Evolutionary conservation across 805 yeast genomes (phyloP).

Genomic region (Tanozyma kutaoensis): DNA sequence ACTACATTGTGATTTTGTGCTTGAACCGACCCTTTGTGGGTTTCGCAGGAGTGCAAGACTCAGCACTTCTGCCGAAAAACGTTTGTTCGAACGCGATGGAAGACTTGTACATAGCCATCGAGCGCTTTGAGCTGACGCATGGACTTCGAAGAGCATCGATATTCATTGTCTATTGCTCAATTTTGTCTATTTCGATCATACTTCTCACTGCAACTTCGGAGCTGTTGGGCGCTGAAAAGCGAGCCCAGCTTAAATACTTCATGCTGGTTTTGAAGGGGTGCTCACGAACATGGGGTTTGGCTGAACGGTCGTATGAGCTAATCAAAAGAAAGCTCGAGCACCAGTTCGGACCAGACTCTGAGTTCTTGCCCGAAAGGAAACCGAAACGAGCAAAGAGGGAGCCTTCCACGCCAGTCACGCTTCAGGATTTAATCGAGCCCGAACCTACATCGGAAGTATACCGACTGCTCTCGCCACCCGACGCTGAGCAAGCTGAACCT

Average conservation of each 20-base stretch:
- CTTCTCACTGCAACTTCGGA: slow-evolving; percentile 18
- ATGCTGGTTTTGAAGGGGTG: slow-evolving; percentile 26
- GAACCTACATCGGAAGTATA: no score
- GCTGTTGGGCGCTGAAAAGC: slow-evolving; percentile 12
- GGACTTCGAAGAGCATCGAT: slow-evolving; percentile 30
- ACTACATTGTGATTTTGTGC: slow-evolving; percentile 45
- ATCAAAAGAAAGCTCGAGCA: slow-evolving; percentile 20
- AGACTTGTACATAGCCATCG: slow-evolving; percentile 26
- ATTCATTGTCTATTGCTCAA: slow-evolving; percentile 33
- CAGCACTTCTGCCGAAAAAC: no score
- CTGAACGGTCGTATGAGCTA: slow-evolving; percentile 29
- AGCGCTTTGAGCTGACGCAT: slow-evolving; percentile 22
- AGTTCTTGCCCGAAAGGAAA: slow-evolving; percentile 1
- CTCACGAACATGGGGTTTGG: slow-evolving; percentile 33
- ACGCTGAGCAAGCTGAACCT: no score
- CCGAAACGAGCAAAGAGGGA: not conserved
- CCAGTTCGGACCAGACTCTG: slow-evolving; percentile 7
- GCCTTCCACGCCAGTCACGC: no score
- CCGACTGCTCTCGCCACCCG: no score
- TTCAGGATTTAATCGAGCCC: no score
- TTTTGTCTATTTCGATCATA: slow-evolving; percentile 29
- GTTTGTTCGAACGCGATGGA: slow-evolving; percentile 27
- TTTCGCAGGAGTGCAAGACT: slow-evolving; percentile 7
- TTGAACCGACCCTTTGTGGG: slow-evolving; percentile 49
- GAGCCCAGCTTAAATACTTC: slow-evolving; percentile 20